These are phyloP conservation scores for Aspergillus mulundensis DNA, from an alignment of 495 filamentous ascomycete genomes.

Conservation along the genomic window DNA sequence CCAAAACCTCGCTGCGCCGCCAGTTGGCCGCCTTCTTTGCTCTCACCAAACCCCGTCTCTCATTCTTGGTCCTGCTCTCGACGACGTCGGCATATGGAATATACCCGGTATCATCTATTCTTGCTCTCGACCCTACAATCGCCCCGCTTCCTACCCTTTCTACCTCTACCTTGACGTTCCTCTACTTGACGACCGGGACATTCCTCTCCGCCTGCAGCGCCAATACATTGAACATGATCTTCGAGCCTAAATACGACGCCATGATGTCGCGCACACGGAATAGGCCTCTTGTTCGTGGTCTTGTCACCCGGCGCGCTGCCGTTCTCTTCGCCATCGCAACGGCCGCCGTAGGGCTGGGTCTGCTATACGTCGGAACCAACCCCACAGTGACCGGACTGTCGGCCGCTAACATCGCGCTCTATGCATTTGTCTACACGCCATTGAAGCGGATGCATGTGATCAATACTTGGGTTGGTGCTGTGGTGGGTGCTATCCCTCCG, in stretches of 20 bases:
- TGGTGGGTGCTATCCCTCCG: conserved; percentile 91
- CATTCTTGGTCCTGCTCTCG: conserved; percentile 84
- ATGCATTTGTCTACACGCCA: conserved; percentile 89
- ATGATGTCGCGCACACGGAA: conserved; percentile 90
- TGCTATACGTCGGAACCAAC: conserved; percentile 86
- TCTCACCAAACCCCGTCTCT: conserved; percentile 90
- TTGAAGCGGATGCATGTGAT: conserved; percentile 80
- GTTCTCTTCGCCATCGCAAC: conserved; percentile 71
- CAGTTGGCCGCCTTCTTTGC: conserved; percentile 81
- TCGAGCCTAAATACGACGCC: conserved; percentile 85
- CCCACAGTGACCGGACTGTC: conserved; percentile 87
- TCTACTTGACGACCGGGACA: conserved; percentile 88
- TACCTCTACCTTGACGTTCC: conserved; percentile 80
- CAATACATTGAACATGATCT: conserved; percentile 95
- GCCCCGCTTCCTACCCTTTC: conserved; percentile 78
- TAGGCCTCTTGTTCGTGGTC: conserved; percentile 77
- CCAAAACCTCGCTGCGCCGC: conserved; percentile 68
- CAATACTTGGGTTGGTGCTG: conserved; percentile 93
- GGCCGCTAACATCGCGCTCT: conserved; percentile 78
- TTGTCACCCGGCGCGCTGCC: conserved; percentile 72
- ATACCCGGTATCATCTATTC: conserved; percentile 68
- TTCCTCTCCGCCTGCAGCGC: conserved; percentile 80
- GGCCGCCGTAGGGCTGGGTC: conserved; percentile 59
- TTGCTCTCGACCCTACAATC: conserved; percentile 55
- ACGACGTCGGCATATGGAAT: conserved; percentile 90